Percentiles rank a stretch among this genome's conserved stretches.
phyloP scores from a whole-genome alignment of 371 early-diverging fungal genomes.

The Haplosporangium sp. region DNA sequence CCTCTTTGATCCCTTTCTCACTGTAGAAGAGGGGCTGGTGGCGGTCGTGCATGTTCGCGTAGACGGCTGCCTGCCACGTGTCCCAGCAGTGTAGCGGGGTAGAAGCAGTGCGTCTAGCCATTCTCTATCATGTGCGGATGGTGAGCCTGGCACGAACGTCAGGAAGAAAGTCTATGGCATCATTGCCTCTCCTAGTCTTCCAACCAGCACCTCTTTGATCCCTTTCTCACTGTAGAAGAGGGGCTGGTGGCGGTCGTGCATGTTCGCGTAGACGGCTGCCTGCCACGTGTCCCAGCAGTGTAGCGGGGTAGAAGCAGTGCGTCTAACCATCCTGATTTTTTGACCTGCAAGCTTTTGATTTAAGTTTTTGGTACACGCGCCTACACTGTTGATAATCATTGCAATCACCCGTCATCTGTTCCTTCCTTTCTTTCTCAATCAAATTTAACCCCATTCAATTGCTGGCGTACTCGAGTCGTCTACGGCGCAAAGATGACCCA shows the following conservation, averaged over 20 bases:
- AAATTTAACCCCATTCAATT: background rate
- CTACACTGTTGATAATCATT: constrained; percentile 1
- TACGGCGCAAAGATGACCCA: constrained; percentile 2
- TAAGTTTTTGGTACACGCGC: background rate
- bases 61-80: constrained; percentile 7
- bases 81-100: constrained; percentile 12
- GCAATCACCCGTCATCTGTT: constrained; percentile 9
- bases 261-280: constrained; percentile 7
- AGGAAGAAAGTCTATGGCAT: constrained; percentile 4
- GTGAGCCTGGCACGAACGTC: constrained; percentile 11
- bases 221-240: constrained; percentile 11
- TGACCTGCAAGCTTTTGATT: background rate
- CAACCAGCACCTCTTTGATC: constrained; percentile 12
- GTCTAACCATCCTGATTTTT: constrained; percentile 7
- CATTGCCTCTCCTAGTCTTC: constrained; percentile 8
- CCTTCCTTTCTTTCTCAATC: background rate
- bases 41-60: constrained; percentile 13
- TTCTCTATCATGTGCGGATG: constrained; percentile 7
- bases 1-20: constrained; percentile 6
- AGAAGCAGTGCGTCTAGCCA: constrained; percentile 4
- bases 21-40: constrained; percentile 13
- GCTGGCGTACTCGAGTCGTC: background rate
- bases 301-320: constrained; percentile 4
- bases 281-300: constrained; percentile 10
- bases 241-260: constrained; percentile 14